Evolutionary conservation across 2,329 filamentous ascomycete species (phyloP), one percentile per base, ranked within the genome.

Genomic region (Lecanicillium sp.): DNA sequence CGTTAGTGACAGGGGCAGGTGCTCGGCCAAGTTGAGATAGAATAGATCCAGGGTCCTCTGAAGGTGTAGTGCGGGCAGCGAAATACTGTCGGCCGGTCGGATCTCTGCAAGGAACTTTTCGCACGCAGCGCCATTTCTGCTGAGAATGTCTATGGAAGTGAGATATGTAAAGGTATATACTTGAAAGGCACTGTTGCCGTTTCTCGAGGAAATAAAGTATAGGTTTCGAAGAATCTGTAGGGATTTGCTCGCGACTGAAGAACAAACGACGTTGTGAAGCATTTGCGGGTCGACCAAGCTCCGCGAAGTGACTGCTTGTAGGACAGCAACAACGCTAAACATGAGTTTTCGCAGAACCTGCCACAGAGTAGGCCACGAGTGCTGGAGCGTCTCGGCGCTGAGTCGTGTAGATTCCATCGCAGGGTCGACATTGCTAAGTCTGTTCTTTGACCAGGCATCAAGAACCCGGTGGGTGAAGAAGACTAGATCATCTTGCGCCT

Each of bases 91-190:
- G 18, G 54, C 46, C 1, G 65, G 63, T 4, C 72, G 70, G 35
- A 83, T 81, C 15, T 74, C 71, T 44, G 69, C 66, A 17, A 94
- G 63, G 49, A 94, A 85, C 15, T 72, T 67, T 43, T 81, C 73
- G 4, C 78, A 72, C 19, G 83, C 72, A 9, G 68, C 63, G 0
- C 82, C 73, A 49, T 85, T 83, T n/a, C 79, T 75, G 8, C 82
- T 71, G 5, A 95, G 71, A 29, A 88, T 79, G 57, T 95, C 89
- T 45, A 95, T 78, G 4, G 87, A 80, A 1, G 85, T 79, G 16
- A 94, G 71, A 51, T 88, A 87, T 18, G 86, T 81, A 54, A 95
- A 95, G 2, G 75, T 79, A 58, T 94, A 90, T 42, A 86, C 83
- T 38, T 89, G 85, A 51, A 94, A 94, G 2, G 78, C 73, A 44